Evolutionary conservation across 2,329 filamentous ascomycete genomes (phyloP).

Genomic region (Phialophora verrucosa): DNA sequence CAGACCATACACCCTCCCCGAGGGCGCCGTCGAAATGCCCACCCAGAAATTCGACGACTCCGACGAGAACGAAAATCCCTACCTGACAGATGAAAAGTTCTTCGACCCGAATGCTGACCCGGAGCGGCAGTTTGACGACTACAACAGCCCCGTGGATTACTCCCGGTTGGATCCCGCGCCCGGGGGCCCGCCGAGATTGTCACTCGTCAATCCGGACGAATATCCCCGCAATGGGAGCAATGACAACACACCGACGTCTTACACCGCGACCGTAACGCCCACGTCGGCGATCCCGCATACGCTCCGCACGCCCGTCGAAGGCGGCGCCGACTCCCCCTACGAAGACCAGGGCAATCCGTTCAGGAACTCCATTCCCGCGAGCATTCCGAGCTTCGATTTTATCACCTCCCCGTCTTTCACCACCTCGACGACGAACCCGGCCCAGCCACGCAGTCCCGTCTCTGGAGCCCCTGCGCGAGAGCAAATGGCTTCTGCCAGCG

Average conservation of each 20-base stretch:
- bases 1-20: constrained; percentile 35
- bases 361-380: constrained; percentile 36
- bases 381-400: constrained; percentile 38
- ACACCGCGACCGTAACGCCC: constrained; percentile 36
- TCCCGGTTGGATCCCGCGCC: constrained; percentile 26
- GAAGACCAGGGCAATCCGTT: constrained; percentile 39
- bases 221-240: constrained; percentile 32
- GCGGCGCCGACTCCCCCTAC: constrained; percentile 33
- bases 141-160: constrained; percentile 20
- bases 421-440: neutral
- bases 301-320: constrained; percentile 16
- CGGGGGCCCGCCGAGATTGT: constrained; percentile 34
- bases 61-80: constrained; percentile 29
- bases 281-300: constrained; percentile 32
- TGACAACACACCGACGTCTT: constrained; percentile 39
- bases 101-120: constrained; percentile 39
- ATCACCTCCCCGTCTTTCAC: constrained; percentile 19
- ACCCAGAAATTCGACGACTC: constrained; percentile 28
- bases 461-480: constrained; percentile 27
- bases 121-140: constrained; percentile 29
- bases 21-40: constrained; percentile 37
- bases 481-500: constrained; percentile 27
- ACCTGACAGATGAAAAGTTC: constrained; percentile 39
- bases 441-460: neutral
- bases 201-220: constrained; percentile 38